phyloP scores from a whole-genome alignment of 768 basidiomycete genomes.

The Wakefieldia striispora region DNA sequence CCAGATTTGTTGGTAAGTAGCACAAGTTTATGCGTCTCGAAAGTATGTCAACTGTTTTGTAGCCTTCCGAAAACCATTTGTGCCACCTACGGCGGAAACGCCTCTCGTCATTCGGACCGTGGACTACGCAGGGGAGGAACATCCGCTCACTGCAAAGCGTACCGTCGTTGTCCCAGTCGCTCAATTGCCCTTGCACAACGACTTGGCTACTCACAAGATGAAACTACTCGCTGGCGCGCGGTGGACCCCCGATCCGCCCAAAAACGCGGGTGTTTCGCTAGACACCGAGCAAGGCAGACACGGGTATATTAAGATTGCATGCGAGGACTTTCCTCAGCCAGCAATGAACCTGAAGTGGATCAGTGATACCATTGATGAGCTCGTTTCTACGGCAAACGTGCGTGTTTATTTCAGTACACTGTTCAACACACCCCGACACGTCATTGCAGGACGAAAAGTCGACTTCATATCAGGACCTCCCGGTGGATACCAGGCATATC shows the following conservation, averaged over 20 bases:
- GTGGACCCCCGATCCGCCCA: conserved; percentile 76
- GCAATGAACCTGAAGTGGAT: conserved; percentile 95
- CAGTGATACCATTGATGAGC: conserved; percentile 75
- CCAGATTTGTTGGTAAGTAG: conserved; percentile 75
- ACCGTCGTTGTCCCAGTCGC: conserved; percentile 74
- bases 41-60: conserved; percentile 5
- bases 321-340: conserved; percentile 80
- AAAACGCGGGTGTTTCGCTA: conserved; percentile 56
- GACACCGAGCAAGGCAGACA: conserved; percentile 49
- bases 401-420: conserved; percentile 31
- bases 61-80: conserved; percentile 84
- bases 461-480: conserved; percentile 55
- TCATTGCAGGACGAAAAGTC: conserved; percentile 34
- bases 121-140: conserved; percentile 73
- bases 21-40: conserved; percentile 4
- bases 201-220: conserved; percentile 75
- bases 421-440: conserved; percentile 12
- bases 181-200: conserved; percentile 60
- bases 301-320: conserved; percentile 88
- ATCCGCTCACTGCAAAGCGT: conserved; percentile 70
- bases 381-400: conserved; percentile 85
- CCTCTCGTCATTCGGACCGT: conserved; percentile 73
- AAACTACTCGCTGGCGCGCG: conserved; percentile 87
- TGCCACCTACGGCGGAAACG: conserved; percentile 54
- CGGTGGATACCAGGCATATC: conserved; percentile 81